Percentiles rank a stretch among this genome's conserved stretches.
Conservation (phyloP, 129 eudicot species). For the Flaveria trinervia region DNA sequence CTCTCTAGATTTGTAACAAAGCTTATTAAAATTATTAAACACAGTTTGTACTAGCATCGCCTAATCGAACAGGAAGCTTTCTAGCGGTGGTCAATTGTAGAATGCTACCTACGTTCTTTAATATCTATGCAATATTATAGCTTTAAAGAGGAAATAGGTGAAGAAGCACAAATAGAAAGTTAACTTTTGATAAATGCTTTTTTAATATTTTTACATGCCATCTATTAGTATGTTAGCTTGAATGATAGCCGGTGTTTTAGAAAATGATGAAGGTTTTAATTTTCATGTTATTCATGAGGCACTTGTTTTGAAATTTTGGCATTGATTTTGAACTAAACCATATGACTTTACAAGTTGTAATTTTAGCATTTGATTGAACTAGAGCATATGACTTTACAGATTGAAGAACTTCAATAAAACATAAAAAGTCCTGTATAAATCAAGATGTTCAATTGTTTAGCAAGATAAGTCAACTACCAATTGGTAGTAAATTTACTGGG, state of each 20-base stretch:
- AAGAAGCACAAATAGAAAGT: conserved; percentile 25
- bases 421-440: conserved; percentile 56
- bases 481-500: conserved; percentile 84
- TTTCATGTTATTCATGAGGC: conserved; percentile 11
- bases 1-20: no score
- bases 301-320: background rate
- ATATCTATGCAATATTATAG: no score
- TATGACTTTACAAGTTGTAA: no score
- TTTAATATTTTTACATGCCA: conserved; percentile 39
- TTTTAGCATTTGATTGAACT: conserved; percentile 4
- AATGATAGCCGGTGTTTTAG: conserved; percentile 28
- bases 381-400: conserved; percentile 42
- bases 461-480: conserved; percentile 33
- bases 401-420: conserved; percentile 44
- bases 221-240: background rate
- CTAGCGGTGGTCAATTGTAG: no score
- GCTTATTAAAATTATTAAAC: no score
- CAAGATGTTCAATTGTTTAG: conserved; percentile 47
- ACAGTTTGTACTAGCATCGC: no score
- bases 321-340: no score
- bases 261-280: conserved; percentile 46
- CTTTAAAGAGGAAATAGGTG: background rate
- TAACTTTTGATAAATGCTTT: background rate
- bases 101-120: no score
- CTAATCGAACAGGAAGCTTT: no score